Conservation (phyloP, 768 basidiomycete species). For the Boletus vinaceobasis region DNA sequence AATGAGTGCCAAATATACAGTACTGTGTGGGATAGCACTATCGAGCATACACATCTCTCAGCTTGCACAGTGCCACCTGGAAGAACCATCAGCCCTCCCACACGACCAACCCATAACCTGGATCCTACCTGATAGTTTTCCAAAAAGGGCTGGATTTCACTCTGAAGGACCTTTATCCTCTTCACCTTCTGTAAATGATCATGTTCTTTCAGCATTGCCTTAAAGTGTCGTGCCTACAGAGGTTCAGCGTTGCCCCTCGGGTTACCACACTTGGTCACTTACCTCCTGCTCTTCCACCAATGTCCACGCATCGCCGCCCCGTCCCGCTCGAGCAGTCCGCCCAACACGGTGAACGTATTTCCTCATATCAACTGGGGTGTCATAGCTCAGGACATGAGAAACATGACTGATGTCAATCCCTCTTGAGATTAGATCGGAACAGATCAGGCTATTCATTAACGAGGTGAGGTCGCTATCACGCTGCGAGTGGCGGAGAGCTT, state of each 20-base stretch:
- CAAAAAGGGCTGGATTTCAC: conserved; percentile 53
- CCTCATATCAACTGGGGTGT: conserved; percentile 93
- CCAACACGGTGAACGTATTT: conserved; percentile 99
- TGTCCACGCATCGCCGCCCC: conserved; percentile 87
- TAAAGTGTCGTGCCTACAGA: conserved; percentile 80
- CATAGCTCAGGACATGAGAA: conserved; percentile 91
- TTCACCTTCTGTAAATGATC: conserved; percentile 69
- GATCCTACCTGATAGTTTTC: conserved; percentile 64
- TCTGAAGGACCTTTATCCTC: conserved; percentile 59
- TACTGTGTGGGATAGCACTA: neutral
- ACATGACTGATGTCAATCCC: conserved; percentile 95
- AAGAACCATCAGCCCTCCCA: conserved; percentile 6
- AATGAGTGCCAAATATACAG: neutral
- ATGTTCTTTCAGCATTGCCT: conserved; percentile 69
- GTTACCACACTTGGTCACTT: conserved; percentile 6
- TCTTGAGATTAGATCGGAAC: conserved; percentile 92
- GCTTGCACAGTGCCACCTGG: conserved; percentile 27
- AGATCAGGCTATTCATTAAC: conserved; percentile 66
- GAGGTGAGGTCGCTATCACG: conserved; percentile 1
- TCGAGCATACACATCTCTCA: conserved; percentile 29
- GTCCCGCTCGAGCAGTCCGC: conserved; percentile 90
- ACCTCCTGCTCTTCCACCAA: conserved; percentile 94
- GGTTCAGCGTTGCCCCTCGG: neutral
- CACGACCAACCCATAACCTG: neutral
- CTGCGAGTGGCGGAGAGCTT: conserved; percentile 24